Base-by-base conservation (phyloP, 1,284 basidiomycete species). In the Ceratobasidium sp. region DNA sequence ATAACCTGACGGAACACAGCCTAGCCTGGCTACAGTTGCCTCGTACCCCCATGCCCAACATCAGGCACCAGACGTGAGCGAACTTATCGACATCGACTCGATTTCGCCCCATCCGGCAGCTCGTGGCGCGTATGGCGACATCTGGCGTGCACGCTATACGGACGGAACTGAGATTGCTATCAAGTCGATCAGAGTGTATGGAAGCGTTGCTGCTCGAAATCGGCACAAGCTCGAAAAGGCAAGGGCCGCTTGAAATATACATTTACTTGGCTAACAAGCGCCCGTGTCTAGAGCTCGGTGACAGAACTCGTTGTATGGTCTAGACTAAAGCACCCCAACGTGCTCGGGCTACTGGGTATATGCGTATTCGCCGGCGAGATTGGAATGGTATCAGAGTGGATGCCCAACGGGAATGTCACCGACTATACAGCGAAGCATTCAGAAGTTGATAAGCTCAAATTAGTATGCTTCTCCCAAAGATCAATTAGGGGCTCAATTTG, bases 301-400 rank as follows among this genome's bases (percentile, higher is more conserved):
- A 31, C 32, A 13, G 60, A 64, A 25, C 15, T 64, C 1, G 1
- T 50, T 32, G 34, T 64, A 10, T 64, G 60, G 60, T 50, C 60
- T 8, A 34, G 22, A 27, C 12, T 64, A 20, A 22, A 52, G 7
- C 60, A 64, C 20, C 60, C 60, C 17, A 64, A 64, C 29, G 47
- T 64, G 4, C 49, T 64, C 2, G 25, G 34, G 10, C 34, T 64
- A 13, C 25, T 64, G 20, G 60, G 60, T 64, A 52, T 64, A 52
- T 64, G 60, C 49, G 60, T 64, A 3, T 35, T 64, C 22, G 49
- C 34, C 17, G 60, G 60, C 27, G 60, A 64, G 20, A 64, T 64
- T 40, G 60, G 45, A 12, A 64, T 64, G 60, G 60, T 64, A n/a
- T 50, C 60, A n/a, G 60, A 64, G 49, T 64, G 60, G 60, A 64